These are phyloP conservation scores for Orbilia oligospora DNA, from an alignment of 2,329 filamentous ascomycete species.

Conservation along the genomic window DNA sequence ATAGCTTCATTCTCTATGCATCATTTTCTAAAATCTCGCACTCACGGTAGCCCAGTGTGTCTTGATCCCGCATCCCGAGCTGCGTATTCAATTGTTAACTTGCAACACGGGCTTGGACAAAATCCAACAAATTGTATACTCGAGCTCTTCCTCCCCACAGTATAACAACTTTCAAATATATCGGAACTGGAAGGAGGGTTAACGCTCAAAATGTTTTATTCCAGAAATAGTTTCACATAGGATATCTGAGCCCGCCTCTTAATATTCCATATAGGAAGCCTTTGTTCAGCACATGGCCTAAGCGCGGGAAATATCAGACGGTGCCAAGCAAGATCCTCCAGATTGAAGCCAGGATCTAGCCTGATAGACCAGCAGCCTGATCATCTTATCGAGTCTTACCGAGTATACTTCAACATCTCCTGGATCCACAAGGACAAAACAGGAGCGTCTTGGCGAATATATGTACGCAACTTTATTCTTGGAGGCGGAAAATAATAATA, in stretches of 20 bases:
- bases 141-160: neutral
- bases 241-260: neutral
- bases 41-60: neutral
- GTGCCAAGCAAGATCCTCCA: constrained; percentile 30
- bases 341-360: constrained; percentile 35
- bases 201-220: neutral
- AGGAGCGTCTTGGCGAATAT: constrained; percentile 38
- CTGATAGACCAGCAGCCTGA: neutral
- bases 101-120: neutral
- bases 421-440: constrained; percentile 51
- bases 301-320: constrained; percentile 46
- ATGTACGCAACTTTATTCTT: constrained; percentile 3
- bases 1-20: neutral
- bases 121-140: neutral
- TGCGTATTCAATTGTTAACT: too few species aligned
- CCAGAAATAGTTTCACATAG: neutral
- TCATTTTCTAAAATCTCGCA: neutral
- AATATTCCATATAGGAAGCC: neutral
- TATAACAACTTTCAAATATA: neutral
- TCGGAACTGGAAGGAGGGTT: neutral
- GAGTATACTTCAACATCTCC: neutral
- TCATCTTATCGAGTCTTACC: constrained; percentile 33
- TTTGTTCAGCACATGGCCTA: constrained; percentile 5
- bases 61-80: neutral
- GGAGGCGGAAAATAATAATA: constrained; percentile 53